Percentiles rank a stretch among this genome's conserved stretches.
phyloP scores from a whole-genome alignment of 2,329 filamentous ascomycete genomes.

The Aspergillus pseudotamarii region DNA sequence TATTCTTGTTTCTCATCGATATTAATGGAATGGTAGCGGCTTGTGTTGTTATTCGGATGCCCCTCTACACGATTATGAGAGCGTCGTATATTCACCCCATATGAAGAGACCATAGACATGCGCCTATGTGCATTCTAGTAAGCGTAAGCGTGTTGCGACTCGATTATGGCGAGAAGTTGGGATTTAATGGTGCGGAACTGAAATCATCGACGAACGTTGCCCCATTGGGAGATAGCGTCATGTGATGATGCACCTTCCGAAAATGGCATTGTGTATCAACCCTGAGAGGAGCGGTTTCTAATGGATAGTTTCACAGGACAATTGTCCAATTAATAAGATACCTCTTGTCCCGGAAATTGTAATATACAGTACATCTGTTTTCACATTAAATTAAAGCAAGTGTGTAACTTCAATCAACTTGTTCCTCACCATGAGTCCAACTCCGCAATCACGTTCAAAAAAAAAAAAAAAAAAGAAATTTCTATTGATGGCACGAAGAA shows the following conservation, averaged over 20 bases:
- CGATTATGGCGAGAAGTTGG: background rate
- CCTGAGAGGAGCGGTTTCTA: too few species aligned
- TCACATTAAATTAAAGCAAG: background rate
- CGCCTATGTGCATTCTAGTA: background rate
- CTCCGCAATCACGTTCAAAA: background rate
- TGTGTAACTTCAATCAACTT: background rate
- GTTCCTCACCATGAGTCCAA: background rate
- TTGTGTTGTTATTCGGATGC: background rate
- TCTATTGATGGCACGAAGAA: background rate
- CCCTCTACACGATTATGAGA: background rate
- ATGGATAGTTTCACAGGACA: background rate
- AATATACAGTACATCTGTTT: background rate
- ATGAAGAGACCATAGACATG: background rate
- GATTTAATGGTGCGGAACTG: background rate
- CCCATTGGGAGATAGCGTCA: conserved; percentile 8
- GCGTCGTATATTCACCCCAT: background rate
- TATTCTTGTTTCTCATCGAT: conserved; percentile 4
- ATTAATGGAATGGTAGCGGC: background rate
- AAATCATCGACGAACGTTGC: conserved; percentile 4
- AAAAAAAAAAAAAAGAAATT: background rate
- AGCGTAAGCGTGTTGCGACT: background rate
- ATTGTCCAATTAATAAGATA: background rate
- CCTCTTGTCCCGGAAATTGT: background rate
- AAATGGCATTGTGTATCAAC: background rate
- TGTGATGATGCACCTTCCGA: background rate